A percentile compares a stretch with the other conserved stretches of the same genome.
phyloP scores from a whole-genome alignment of 495 filamentous ascomycete genomes.

The Cairneyella variabilis region DNA sequence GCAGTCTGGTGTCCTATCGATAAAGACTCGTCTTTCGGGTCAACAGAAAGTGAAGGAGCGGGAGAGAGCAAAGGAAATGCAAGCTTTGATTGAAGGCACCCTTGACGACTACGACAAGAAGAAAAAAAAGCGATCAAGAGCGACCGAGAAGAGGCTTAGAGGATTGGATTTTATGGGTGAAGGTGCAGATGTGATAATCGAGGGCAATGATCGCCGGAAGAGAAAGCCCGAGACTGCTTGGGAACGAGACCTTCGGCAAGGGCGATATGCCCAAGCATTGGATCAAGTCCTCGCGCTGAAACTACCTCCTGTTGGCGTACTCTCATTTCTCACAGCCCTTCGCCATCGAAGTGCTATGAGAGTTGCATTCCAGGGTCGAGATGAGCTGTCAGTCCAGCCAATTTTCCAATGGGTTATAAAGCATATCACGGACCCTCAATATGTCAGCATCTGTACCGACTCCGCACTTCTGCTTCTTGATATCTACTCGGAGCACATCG shows the following conservation, averaged over 20 bases:
- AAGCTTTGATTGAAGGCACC: slow-evolving; percentile 75
- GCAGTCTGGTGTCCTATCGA: slow-evolving; percentile 75
- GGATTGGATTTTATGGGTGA: slow-evolving; percentile 83
- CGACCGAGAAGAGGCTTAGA: slow-evolving; percentile 64
- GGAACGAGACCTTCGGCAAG: slow-evolving; percentile 77
- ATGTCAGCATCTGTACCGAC: slow-evolving; percentile 73
- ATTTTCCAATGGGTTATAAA: slow-evolving; percentile 79
- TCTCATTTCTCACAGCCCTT: slow-evolving; percentile 79
- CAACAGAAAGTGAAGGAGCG: slow-evolving; percentile 60
- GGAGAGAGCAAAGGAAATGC: slow-evolving; percentile 81
- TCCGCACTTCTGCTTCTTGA: slow-evolving; percentile 76
- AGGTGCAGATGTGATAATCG: slow-evolving; percentile 80
- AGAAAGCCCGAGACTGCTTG: slow-evolving; percentile 64
- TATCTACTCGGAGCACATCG: slow-evolving; percentile 79
- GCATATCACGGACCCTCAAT: slow-evolving; percentile 73
- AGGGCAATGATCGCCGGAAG: slow-evolving; percentile 57
- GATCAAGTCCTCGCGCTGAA: slow-evolving; percentile 64
- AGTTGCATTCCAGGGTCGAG: slow-evolving; percentile 76
- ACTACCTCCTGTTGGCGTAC: slow-evolving; percentile 52
- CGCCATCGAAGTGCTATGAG: slow-evolving; percentile 83
- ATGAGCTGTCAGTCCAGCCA: slow-evolving; percentile 76
- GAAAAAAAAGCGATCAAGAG: slow-evolving; percentile 58
- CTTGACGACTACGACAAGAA: slow-evolving; percentile 62
- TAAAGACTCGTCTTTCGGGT: slow-evolving; percentile 82
- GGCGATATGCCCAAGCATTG: slow-evolving; percentile 70